Base-by-base conservation (phyloP, 2,329 filamentous ascomycete genomes). In the Phyllachora maydis region DNA sequence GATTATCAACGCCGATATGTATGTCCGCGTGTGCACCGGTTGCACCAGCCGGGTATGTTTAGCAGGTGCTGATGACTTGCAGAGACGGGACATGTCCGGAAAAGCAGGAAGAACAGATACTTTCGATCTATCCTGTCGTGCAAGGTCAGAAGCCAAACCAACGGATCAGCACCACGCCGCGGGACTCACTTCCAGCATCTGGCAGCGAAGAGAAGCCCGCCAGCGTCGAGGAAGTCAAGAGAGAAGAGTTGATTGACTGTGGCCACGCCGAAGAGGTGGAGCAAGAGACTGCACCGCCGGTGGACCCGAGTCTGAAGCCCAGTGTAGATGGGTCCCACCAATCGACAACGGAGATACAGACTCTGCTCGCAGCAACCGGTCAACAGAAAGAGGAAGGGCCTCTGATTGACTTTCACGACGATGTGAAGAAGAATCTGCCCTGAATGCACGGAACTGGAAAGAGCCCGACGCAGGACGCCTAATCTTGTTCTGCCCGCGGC, bases 1-100 rank as follows among this genome's bases (percentile, higher is more conserved):
- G 79, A 83, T 95, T 39, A 77, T 98, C 39, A 75, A 85, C 45
- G 74, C 83, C 2, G 59, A 71, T 26, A 65, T 98, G 82, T 91
- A 49, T 41, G 57, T 45, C n/a, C 6, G 19, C 16, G 16, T 17
- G 6, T 17, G 6, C 16, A 6, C 6, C 16, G 6, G 16, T 17
- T 6, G 9, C 16, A 17, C 16, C 6, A 9, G 6, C 6, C 6
- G 16, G 16, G 6, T 17, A 17, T 6, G 9, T 17, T 6, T 9
- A 17, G n/a, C n/a, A n/a, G n/a, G n/a, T n/a, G n/a, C n/a, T n/a
- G n/a, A 17, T 17, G 16, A 17, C 11, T 25, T 14, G 18, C 32
- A 71, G 66, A 32, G 70, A 83, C 35, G 57, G 56, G 21, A 49
- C 62, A 14, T 64, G 73, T 4, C 66, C 78, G 1, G 53, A 74